phyloP scores from a whole-genome alignment of 108 stramenopile species.

The Thalassiosira profunda region DNA sequence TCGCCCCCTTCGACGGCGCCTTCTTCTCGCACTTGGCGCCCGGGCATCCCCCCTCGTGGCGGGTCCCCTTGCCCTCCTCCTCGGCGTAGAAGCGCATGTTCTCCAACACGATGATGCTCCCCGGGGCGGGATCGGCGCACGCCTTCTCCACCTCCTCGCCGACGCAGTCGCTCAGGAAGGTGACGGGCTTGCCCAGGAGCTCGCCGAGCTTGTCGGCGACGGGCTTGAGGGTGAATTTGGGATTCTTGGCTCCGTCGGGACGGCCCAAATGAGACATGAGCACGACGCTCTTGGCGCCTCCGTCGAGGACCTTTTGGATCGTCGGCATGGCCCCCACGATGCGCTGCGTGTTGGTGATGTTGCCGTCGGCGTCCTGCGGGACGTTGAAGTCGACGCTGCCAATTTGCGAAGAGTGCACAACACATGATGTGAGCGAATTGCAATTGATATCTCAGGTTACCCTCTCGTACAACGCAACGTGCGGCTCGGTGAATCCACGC shows the following conservation, averaged over 20 bases:
- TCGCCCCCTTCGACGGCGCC: constrained; percentile 20
- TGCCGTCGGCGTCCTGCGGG: background rate
- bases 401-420: no score
- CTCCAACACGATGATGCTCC: constrained; percentile 62
- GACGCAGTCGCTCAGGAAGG: constrained; percentile 20
- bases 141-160: constrained; percentile 14
- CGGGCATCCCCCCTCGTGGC: constrained; percentile 17
- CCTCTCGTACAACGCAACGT: no score
- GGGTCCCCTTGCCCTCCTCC: constrained; percentile 52
- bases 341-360: constrained; percentile 27
- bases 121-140: constrained; percentile 17
- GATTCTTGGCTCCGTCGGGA: constrained; percentile 18
- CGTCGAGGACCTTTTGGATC: constrained; percentile 11
- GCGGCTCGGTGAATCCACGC: no score
- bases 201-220: constrained; percentile 66
- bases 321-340: constrained; percentile 28
- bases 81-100: constrained; percentile 79
- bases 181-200: constrained; percentile 58
- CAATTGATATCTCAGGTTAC: no score
- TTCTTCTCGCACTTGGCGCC: constrained; percentile 25
- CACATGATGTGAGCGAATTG: no score
- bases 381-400: constrained; percentile 4
- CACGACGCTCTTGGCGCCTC: constrained; percentile 22
- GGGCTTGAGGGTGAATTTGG: constrained; percentile 59
- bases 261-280: constrained; percentile 31